Evolutionary conservation across 2,329 filamentous ascomycete species (phyloP).

Genomic region (Pseudodiploospora longispora): DNA sequence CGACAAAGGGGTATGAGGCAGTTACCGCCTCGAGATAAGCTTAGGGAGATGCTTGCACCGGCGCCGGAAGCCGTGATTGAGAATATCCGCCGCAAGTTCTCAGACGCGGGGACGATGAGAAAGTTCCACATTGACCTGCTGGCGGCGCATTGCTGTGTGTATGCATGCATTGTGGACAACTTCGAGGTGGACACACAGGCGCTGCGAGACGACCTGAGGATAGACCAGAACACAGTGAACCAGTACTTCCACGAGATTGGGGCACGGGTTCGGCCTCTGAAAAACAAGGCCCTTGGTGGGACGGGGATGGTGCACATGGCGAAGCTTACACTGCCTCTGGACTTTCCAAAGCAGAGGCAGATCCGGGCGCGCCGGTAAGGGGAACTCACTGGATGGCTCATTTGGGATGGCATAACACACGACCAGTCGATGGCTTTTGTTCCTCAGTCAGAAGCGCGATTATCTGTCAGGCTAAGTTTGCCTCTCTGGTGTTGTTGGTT

Average conservation of each 20-base stretch:
- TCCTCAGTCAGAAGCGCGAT: too few relatives aligned
- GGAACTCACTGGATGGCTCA: neutral
- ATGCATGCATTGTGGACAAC: constrained; percentile 64
- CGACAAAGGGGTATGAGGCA: constrained; percentile 38
- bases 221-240: constrained; percentile 63
- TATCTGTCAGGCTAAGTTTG: too few relatives aligned
- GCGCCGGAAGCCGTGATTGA: constrained; percentile 57
- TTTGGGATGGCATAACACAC: neutral
- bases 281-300: constrained; percentile 54
- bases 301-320: constrained; percentile 48
- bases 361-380: constrained; percentile 18
- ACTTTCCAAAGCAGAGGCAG: constrained; percentile 62
- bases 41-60: constrained; percentile 47
- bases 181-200: constrained; percentile 64
- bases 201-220: constrained; percentile 61
- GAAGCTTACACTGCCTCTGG: constrained; percentile 66
- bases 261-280: constrained; percentile 53
- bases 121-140: constrained; percentile 67
- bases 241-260: constrained; percentile 73
- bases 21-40: constrained; percentile 54
- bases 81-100: constrained; percentile 61
- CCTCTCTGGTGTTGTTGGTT: too few relatives aligned
- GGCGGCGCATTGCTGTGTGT: constrained; percentile 63
- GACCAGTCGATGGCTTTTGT: too few relatives aligned
- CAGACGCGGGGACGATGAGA: constrained; percentile 53